Conservation (phyloP, 2,329 filamentous ascomycete genomes). For the Fusarium clavum region DNA sequence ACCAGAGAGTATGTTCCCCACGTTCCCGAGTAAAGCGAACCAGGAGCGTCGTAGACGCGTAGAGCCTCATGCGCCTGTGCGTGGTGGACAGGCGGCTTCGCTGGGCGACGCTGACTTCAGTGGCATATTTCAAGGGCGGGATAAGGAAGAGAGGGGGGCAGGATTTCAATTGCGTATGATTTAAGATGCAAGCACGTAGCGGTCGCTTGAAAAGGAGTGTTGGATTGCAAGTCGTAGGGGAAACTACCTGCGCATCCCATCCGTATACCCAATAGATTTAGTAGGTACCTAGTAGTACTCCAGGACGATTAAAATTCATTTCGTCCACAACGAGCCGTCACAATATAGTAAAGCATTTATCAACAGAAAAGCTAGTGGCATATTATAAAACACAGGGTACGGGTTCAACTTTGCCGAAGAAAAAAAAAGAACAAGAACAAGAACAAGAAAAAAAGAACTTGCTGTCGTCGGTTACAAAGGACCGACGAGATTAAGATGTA, state of each 20-base stretch:
- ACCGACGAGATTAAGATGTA: conserved; percentile 42
- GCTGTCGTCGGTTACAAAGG: conserved; percentile 7
- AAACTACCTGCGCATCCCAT: background rate
- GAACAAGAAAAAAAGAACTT: background rate
- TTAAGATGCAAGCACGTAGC: conserved; percentile 27
- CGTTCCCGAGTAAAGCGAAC: conserved; percentile 94
- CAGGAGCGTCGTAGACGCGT: conserved; percentile 82
- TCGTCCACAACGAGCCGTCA: background rate
- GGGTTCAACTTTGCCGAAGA: background rate
- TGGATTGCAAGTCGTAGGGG: background rate
- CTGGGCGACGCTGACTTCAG: conserved; percentile 72
- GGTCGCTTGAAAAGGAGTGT: background rate
- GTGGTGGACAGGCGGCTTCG: conserved; percentile 72
- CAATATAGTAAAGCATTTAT: background rate
- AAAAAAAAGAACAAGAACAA: background rate
- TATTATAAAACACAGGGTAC: background rate
- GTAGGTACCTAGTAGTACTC: background rate
- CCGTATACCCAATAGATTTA: conserved; percentile 3
- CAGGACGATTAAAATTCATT: background rate
- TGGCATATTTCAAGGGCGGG: conserved; percentile 75
- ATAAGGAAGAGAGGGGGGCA: conserved; percentile 73
- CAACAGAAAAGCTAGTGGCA: background rate
- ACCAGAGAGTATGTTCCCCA: conserved; percentile 92
- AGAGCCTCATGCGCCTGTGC: conserved; percentile 83
- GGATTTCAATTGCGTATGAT: conserved; percentile 75